These are phyloP conservation scores for Fraxinus paxiana DNA, from an alignment of 305 asterid species.

Conservation along the genomic window DNA sequence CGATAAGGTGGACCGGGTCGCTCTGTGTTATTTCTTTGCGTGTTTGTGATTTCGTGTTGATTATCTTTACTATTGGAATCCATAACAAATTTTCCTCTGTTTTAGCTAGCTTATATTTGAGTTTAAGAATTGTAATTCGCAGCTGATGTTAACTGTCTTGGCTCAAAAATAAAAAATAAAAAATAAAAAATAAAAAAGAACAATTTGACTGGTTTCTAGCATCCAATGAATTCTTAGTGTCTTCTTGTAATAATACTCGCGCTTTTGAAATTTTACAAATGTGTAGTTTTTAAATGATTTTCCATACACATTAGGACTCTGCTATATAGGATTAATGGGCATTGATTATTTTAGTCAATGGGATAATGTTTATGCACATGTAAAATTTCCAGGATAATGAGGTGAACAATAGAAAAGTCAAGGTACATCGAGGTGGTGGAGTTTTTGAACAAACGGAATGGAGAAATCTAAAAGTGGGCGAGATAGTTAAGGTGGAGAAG, in stretches of 20 bases:
- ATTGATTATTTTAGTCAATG: neutral
- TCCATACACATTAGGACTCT: neutral
- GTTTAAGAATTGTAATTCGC: neutral
- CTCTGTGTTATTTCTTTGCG: neutral
- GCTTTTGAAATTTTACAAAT: neutral
- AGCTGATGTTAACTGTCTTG: neutral
- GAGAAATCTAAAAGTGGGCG: conserved; percentile 72
- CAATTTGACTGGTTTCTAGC: neutral
- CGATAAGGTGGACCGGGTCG: neutral
- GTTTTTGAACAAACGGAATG: conserved; percentile 53
- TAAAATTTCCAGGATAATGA: conserved; percentile 60
- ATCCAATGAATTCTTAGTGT: neutral
- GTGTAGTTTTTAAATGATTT: neutral
- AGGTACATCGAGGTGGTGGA: conserved; percentile 63
- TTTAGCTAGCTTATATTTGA: neutral
- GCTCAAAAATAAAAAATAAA: neutral
- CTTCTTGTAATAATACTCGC: neutral
- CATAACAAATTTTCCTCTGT: neutral
- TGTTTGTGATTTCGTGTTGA: neutral
- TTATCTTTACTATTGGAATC: neutral
- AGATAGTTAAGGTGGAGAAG: conserved; percentile 68
- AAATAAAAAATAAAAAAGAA: neutral
- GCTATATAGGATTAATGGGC: neutral
- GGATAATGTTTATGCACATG: conserved; percentile 12
- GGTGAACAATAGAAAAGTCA: conserved; percentile 69